Base-by-base conservation (phyloP, 2,329 filamentous ascomycete genomes). In the Diaporthe destruens region DNA sequence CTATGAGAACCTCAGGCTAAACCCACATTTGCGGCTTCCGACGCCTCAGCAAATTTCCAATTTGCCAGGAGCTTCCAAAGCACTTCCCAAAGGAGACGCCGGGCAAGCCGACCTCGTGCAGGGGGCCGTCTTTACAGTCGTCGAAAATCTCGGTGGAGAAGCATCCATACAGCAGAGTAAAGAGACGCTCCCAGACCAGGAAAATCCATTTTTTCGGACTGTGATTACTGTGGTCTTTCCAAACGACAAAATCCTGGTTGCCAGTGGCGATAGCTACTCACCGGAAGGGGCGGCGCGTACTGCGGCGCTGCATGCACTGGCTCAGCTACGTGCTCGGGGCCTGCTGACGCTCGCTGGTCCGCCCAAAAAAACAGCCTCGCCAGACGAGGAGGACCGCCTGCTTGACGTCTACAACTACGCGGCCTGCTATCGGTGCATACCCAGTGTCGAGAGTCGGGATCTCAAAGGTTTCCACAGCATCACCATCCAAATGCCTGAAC, bases 351-450 rank as follows among this genome's bases (percentile, higher is more conserved):
- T 44, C 2, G 14, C 34, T 2, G 4, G 68, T 25, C 11, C 32
- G 39, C 47, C 61, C 61, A 25, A 25, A 11, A 23, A 44, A 7
- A 16, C 63, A 29, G n/a, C 61, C 4, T 18, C 25, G 18, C 61
- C 49, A 12, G 23, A 34, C 12, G 69, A 47, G 47, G 65, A 34
- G 20, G 16, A 54, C 25, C 36, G 39, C 0, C 23, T 72, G 2
- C 39, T 65, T 6, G 71, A 71, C 11, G 39, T 71, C 9, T 72
- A 65, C 67, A 71, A 72, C 66, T 72, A 72, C 12, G 66, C 71
- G 5, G 71, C 71, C 4, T 56, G 66, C 49, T 63, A 70, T n/a
- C 56, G 29, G 23, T 69, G 57, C 29, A 39, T 65, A 29, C 71
- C 56, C 16, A n/a, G 2, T 8, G 18, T 65, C 14, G n/a, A 32